Evolutionary conservation across 441 rosid species (phyloP).

Genomic region (Adansonia rubrostipa): DNA sequence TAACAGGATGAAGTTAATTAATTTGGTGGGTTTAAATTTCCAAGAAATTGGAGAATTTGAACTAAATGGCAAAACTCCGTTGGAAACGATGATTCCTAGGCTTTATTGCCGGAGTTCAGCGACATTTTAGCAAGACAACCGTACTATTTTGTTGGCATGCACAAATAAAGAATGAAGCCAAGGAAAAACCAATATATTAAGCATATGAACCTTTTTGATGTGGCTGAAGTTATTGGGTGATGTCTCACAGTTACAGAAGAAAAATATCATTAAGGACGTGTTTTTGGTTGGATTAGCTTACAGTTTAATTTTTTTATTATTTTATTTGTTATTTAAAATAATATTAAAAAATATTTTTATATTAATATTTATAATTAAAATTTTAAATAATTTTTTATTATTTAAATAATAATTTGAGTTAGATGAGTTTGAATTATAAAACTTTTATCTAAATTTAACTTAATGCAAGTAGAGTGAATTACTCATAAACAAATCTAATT

Average conservation of each 20-base stretch:
- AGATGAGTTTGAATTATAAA: no score
- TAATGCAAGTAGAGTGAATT: no score
- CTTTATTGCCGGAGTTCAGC: background rate
- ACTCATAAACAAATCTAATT: background rate
- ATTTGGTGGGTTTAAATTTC: background rate
- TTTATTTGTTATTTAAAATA: no score
- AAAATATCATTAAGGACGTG: background rate
- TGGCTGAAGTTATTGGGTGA: background rate
- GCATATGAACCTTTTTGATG: background rate
- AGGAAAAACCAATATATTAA: background rate
- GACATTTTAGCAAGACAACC: conserved; percentile 16
- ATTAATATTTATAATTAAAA: no score
- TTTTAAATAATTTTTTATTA: no score
- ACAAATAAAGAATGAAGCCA: conserved; percentile 14
- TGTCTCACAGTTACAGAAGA: background rate
- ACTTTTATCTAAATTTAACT: no score
- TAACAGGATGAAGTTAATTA: background rate
- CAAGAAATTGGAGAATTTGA: background rate
- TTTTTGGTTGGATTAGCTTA: no score
- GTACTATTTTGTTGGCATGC: conserved; percentile 7
- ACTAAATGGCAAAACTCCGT: background rate
- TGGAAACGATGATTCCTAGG: background rate
- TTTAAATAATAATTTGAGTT: no score
- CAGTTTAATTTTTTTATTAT: no score
- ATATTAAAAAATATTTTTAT: no score